phyloP scores from a whole-genome alignment of 2,329 filamentous ascomycete species.

The Coniochaeta prunicola region DNA sequence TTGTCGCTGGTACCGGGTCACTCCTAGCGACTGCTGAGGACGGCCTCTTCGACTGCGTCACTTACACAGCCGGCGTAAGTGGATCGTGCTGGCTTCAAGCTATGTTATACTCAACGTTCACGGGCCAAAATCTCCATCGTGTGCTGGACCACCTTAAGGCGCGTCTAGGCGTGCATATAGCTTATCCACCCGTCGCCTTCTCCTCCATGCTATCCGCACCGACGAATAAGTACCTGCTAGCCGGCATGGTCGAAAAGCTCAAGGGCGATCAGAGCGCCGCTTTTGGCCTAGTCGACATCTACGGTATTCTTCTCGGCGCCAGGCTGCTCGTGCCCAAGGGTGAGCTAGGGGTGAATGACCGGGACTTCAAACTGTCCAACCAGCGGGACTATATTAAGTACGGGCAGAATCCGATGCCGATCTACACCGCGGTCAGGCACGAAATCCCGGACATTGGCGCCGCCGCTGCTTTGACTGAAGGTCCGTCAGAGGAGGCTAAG shows the following conservation, averaged over 20 bases:
- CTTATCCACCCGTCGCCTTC: slow-evolving; percentile 81
- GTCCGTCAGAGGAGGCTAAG: slow-evolving; percentile 32
- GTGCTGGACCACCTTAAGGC: slow-evolving; percentile 82
- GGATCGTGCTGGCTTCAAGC: slow-evolving; percentile 94
- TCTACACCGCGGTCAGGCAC: slow-evolving; percentile 92
- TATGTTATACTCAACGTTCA: slow-evolving; percentile 76
- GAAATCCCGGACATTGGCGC: slow-evolving; percentile 70
- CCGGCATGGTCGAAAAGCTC: slow-evolving; percentile 84
- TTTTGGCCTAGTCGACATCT: slow-evolving; percentile 89
- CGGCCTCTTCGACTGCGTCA: slow-evolving; percentile 87
- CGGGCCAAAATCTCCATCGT: slow-evolving; percentile 56
- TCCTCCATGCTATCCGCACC: slow-evolving; percentile 77
- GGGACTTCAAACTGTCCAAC: slow-evolving; percentile 85
- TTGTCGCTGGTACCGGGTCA: slow-evolving; percentile 86
- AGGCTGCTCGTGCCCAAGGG: slow-evolving; percentile 80
- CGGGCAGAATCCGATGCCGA: slow-evolving; percentile 80
- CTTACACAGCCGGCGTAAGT: slow-evolving; percentile 92
- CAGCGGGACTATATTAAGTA: slow-evolving; percentile 69
- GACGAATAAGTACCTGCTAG: slow-evolving; percentile 86
- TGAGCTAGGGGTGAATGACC: slow-evolving; percentile 67
- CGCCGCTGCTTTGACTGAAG: slow-evolving; percentile 24
- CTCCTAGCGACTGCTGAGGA: slow-evolving; percentile 77
- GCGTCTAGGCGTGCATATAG: slow-evolving; percentile 80
- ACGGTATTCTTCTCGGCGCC: slow-evolving; percentile 78
- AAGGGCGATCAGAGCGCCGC: slow-evolving; percentile 73